These are phyloP conservation scores for Alternaria ethzedia DNA, from an alignment of 2,329 filamentous ascomycete genomes.

Conservation along the genomic window DNA sequence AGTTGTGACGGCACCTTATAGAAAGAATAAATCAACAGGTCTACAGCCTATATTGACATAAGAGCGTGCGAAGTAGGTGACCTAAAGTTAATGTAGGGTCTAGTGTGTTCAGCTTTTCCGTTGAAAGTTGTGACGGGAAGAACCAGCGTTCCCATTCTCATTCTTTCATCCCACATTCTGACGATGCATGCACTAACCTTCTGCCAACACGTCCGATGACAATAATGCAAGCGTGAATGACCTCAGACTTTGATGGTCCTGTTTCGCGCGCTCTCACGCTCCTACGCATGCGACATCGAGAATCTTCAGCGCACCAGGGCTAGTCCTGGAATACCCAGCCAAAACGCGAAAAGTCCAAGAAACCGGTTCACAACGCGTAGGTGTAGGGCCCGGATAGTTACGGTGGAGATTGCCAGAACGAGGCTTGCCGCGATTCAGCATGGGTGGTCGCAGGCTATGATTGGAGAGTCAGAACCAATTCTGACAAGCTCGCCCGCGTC, in stretches of 20 bases:
- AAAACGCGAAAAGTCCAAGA: not conserved
- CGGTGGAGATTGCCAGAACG: constrained; percentile 5
- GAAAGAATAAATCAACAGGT: no score
- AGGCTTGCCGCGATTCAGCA: constrained; percentile 9
- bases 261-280: not conserved
- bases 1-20: no score
- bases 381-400: not conserved
- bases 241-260: not conserved
- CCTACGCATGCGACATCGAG: not conserved
- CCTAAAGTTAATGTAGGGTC: no score
- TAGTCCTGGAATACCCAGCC: not conserved
- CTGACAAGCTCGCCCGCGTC: constrained; percentile 8
- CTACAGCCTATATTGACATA: no score
- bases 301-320: not conserved
- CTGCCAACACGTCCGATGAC: not conserved
- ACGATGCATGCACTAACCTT: not conserved
- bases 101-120: no score
- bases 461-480: constrained; percentile 8
- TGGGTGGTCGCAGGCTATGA: constrained; percentile 7
- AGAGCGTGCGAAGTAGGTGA: no score
- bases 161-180: not conserved
- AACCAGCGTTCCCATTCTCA: not conserved
- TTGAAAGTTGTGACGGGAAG: no score
- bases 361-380: not conserved
- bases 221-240: not conserved